Conservation (phyloP, 2,329 filamentous ascomycete genomes). For the Colletotrichum sp. region DNA sequence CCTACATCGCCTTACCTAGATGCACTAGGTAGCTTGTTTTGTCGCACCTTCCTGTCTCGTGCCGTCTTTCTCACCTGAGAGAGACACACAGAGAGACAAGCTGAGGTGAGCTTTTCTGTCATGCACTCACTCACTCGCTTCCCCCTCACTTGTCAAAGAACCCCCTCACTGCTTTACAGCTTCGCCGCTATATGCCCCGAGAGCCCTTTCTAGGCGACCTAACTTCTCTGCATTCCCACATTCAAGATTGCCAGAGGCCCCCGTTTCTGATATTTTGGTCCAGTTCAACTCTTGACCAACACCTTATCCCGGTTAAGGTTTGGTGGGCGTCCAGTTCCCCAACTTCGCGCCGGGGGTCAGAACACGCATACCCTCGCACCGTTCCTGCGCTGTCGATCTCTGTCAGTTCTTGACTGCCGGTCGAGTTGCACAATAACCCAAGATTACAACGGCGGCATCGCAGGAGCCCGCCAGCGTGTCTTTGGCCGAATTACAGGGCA, state of each 20-base stretch:
- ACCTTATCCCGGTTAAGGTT: not conserved
- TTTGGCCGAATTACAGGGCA: not conserved
- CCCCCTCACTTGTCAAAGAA: not conserved
- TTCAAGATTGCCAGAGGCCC: not conserved
- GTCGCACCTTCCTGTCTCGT: not conserved
- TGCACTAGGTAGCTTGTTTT: not conserved
- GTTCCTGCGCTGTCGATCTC: conserved; percentile 1
- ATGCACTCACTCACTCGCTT: not conserved
- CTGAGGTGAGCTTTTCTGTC: conserved; percentile 10
- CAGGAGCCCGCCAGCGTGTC: not conserved
- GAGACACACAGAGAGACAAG: not conserved
- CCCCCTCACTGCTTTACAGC: not conserved
- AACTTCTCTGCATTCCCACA: not conserved
- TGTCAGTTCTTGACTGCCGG: not conserved
- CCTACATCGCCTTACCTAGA: not conserved
- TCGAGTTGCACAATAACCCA: not conserved
- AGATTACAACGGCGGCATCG: not conserved
- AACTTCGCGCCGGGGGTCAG: not conserved
- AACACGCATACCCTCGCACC: not conserved
- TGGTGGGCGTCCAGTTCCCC: not conserved
- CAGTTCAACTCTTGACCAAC: not conserved
- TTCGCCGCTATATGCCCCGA: not conserved
- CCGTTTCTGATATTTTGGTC: not conserved
- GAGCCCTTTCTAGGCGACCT: not conserved
- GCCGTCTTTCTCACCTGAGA: not conserved